Percentiles rank a stretch among this genome's conserved stretches.
These are phyloP conservation scores for Sugiyamaella chiloensis DNA, from an alignment of 805 yeast genomes.

Conservation along the genomic window DNA sequence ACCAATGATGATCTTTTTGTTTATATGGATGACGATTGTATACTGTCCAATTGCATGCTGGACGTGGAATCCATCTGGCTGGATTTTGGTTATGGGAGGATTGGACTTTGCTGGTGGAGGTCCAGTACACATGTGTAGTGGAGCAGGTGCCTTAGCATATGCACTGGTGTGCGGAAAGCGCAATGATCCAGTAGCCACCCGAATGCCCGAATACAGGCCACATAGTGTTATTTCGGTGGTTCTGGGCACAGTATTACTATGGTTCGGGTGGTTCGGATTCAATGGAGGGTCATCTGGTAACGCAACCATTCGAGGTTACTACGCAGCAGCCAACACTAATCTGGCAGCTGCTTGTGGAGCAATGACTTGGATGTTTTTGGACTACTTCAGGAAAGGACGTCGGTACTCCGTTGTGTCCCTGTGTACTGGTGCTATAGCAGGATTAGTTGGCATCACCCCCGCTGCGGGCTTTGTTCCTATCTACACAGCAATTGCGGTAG, in stretches of 20 bases:
- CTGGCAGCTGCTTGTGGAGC: slow-evolving; percentile 93
- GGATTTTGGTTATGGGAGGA: slow-evolving; percentile 79
- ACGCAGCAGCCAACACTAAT: slow-evolving; percentile 90
- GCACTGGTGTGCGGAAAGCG: slow-evolving; percentile 91
- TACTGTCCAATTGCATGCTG: slow-evolving; percentile 96
- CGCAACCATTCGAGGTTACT: slow-evolving; percentile 89
- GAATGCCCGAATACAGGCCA: slow-evolving; percentile 87
- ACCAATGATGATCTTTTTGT: slow-evolving; percentile 93
- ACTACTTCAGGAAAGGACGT: slow-evolving; percentile 77
- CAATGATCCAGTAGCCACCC: slow-evolving; percentile 67
- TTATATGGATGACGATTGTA: slow-evolving; percentile 91
- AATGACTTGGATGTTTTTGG: slow-evolving; percentile 89
- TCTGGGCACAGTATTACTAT: slow-evolving; percentile 86
- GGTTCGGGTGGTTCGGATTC: slow-evolving; percentile 99
- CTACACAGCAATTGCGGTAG: slow-evolving; percentile 82
- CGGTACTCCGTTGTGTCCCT: slow-evolving; percentile 94
- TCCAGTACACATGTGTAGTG: slow-evolving; percentile 93
- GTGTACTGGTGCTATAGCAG: slow-evolving; percentile 91
- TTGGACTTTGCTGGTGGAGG: slow-evolving; percentile 99
- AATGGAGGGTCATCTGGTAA: slow-evolving; percentile 98
- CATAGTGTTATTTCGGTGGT: slow-evolving; percentile 90
- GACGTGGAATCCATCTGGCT: slow-evolving; percentile 95
- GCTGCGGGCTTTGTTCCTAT: slow-evolving; percentile 96
- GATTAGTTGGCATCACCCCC: slow-evolving; percentile 93
- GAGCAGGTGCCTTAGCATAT: slow-evolving; percentile 91